Evolutionary conservation across 495 filamentous ascomycete species (phyloP).

Genomic region (Neurospora discreta): DNA sequence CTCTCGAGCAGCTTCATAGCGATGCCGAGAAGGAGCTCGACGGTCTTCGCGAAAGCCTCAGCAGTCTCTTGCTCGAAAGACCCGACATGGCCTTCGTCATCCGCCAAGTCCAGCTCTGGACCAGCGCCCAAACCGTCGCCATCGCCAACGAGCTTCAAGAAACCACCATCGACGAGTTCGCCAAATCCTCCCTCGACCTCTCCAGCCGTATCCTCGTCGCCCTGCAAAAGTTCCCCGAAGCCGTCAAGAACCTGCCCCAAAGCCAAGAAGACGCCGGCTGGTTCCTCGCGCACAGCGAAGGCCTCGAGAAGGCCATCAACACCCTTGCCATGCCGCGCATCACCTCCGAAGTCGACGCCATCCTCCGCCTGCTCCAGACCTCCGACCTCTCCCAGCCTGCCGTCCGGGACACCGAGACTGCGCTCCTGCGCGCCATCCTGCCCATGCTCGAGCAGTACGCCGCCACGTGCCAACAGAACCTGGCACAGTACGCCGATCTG

Average conservation of each 20-base stretch:
- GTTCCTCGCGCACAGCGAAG: constrained; percentile 48
- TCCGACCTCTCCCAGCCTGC: constrained; percentile 34
- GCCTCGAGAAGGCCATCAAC: constrained; percentile 44
- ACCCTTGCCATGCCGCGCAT: constrained; percentile 48
- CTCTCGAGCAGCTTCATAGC: constrained; percentile 29
- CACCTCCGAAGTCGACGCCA: constrained; percentile 24
- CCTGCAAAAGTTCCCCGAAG: constrained; percentile 56
- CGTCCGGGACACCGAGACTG: constrained; percentile 37
- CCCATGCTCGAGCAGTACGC: constrained; percentile 70
- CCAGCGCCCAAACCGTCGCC: constrained; percentile 9
- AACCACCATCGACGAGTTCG: constrained; percentile 16
- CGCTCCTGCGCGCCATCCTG: constrained; percentile 52
- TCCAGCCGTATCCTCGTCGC: constrained; percentile 57
- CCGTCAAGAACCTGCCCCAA: constrained; percentile 29
- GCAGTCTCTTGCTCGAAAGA: constrained; percentile 29
- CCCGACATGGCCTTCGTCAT: constrained; percentile 54
- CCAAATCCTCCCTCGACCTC: constrained; percentile 44
- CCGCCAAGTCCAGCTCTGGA: constrained; percentile 46
- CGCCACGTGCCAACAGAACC: constrained; percentile 41
- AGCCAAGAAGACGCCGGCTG: constrained; percentile 51
- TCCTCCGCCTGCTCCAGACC: constrained; percentile 39
- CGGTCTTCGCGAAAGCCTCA: constrained; percentile 34
- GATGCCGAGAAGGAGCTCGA: constrained; percentile 34
- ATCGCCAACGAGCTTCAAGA: constrained; percentile 8
- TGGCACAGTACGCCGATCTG: constrained; percentile 41